Evolutionary conservation across 1,284 basidiomycete species (phyloP).

Genomic region (Afroboletus lepidellus): DNA sequence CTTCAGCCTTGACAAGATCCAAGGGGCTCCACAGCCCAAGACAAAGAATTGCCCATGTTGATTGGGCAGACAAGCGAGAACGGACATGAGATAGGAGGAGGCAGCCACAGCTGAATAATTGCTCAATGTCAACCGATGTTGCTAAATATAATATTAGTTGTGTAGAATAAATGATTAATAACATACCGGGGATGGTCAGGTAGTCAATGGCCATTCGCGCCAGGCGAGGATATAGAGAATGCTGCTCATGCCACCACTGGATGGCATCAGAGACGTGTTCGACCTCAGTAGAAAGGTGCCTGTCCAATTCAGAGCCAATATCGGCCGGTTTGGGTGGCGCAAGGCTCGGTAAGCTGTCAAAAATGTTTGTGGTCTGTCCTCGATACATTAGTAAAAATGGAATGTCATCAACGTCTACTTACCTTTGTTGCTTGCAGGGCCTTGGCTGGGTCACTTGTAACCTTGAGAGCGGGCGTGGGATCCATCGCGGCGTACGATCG

Average conservation of each 20-base stretch:
- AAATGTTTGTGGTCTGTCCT: too few species aligned
- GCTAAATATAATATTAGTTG: background rate
- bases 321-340: background rate
- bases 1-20: too few species aligned
- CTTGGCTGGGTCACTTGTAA: background rate
- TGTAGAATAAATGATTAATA: background rate
- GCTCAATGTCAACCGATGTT: background rate
- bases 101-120: background rate
- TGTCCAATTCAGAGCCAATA: background rate
- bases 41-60: too few species aligned
- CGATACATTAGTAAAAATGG: background rate
- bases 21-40: too few species aligned
- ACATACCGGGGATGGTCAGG: background rate
- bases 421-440: background rate
- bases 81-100: background rate
- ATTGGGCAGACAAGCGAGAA: background rate
- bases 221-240: background rate
- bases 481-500: background rate
- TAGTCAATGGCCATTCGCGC: background rate
- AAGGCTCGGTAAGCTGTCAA: background rate
- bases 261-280: background rate
- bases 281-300: background rate
- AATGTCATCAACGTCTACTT: background rate
- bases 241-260: background rate
- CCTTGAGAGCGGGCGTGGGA: background rate